These are phyloP conservation scores for Aurantiochytrium sp. DNA, from an alignment of 108 stramenopile species.

Conservation along the genomic window DNA sequence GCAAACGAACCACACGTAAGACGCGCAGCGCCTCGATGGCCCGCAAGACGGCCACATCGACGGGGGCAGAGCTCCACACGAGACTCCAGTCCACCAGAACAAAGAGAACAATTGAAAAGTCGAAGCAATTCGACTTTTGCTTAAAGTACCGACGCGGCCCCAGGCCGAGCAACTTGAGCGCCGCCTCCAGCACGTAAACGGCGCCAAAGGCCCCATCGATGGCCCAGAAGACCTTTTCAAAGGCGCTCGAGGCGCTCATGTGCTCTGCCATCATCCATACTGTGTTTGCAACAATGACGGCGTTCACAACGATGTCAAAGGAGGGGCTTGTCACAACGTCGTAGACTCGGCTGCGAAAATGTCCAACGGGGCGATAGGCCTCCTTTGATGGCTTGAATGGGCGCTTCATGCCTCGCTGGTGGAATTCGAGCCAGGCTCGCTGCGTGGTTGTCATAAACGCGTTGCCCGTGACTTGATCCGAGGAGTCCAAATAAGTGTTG, in stretches of 20 bases:
- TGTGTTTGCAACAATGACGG: conserved; percentile 39
- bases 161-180: conserved; percentile 32
- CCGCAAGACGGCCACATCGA: neutral
- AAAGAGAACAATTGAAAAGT: conserved; percentile 43
- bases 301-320: conserved; percentile 33
- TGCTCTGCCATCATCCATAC: conserved; percentile 31
- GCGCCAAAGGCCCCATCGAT: conserved; percentile 33
- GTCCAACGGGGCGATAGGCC: neutral
- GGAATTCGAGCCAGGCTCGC: conserved; percentile 35
- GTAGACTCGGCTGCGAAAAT: conserved; percentile 22
- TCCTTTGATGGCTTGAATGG: neutral
- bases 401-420: neutral
- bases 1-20: conserved; percentile 7
- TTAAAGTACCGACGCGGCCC: conserved; percentile 36
- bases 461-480: neutral
- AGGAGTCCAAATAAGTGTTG: conserved; percentile 52
- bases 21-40: conserved; percentile 1
- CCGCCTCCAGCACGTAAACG: conserved; percentile 40
- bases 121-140: conserved; percentile 45
- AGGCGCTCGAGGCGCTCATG: conserved; percentile 20
- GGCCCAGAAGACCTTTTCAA: conserved; percentile 3
- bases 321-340: neutral
- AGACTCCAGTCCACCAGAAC: conserved; percentile 20
- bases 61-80: neutral
- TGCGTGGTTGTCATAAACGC: conserved; percentile 33